Percentiles rank a stretch among this genome's conserved stretches.
Conservation (phyloP, 805 yeast genomes). For the Wickerhamiella spandovensis region DNA sequence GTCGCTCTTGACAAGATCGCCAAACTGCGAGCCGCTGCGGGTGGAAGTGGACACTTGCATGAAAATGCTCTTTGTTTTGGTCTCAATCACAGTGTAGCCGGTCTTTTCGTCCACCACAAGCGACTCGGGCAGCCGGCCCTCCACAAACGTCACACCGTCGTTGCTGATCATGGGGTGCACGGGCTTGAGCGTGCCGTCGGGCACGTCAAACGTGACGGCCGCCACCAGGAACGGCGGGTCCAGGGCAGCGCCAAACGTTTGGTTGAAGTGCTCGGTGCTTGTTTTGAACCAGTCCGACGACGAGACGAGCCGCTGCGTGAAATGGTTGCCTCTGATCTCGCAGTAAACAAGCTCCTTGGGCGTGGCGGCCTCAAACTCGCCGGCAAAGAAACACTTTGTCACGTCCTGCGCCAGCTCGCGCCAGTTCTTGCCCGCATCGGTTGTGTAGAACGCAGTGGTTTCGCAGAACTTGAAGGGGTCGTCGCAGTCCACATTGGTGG, state of each 20-base stretch:
- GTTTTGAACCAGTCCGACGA: conserved; percentile 40
- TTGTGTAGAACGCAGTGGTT: conserved; percentile 45
- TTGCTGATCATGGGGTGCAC: conserved; percentile 61
- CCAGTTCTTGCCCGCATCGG: conserved; percentile 57
- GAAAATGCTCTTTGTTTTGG: conserved; percentile 58
- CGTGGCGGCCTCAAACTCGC: conserved; percentile 34
- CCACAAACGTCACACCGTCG: conserved; percentile 67
- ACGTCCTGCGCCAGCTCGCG: conserved; percentile 39
- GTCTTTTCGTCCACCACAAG: conserved; percentile 40
- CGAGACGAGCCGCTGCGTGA: conserved; percentile 27
- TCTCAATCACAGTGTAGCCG: conserved; percentile 70
- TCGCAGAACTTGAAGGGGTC: conserved; percentile 36
- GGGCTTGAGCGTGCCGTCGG: conserved; percentile 28
- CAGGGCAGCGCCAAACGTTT: conserved; percentile 60
- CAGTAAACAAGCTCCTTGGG: conserved; percentile 52
- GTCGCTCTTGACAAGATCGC: conserved; percentile 75
- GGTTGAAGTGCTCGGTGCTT: conserved; percentile 34
- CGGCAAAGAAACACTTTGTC: conserved; percentile 54
- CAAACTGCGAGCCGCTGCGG: conserved; percentile 43
- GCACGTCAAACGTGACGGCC: conserved; percentile 35
- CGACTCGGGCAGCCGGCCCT: conserved; percentile 62
- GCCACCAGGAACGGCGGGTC: conserved; percentile 61
- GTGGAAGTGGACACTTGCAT: conserved; percentile 65
- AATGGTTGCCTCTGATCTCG: conserved; percentile 24
- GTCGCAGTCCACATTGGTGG: conserved; percentile 51